These are phyloP conservation scores for Nothopassalora personata DNA, from an alignment of 2,329 filamentous ascomycete species.

Conservation along the genomic window DNA sequence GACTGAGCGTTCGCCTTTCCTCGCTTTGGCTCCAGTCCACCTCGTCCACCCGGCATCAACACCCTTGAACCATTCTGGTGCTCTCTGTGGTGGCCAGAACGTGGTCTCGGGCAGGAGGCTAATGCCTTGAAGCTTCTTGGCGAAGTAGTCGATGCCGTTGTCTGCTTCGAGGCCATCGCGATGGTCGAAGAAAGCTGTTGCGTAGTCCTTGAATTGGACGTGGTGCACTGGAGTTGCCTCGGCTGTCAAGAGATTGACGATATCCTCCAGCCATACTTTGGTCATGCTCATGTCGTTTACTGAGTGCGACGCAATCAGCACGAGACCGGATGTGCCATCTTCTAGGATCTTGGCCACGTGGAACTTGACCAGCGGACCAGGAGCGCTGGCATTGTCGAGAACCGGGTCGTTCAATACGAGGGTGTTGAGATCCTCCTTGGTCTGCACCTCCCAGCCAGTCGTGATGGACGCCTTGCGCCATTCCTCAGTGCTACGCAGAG, in stretches of 20 bases:
- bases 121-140: slow-evolving; percentile 27
- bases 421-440: slow-evolving; percentile 26
- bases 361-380: slow-evolving; percentile 28
- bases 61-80: slow-evolving; percentile 32
- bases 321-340: slow-evolving; percentile 27
- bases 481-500: slow-evolving; percentile 23
- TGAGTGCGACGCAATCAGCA: slow-evolving; percentile 29
- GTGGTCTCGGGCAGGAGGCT: slow-evolving; percentile 23
- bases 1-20: slow-evolving; percentile 23
- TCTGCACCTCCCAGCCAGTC: slow-evolving; percentile 28
- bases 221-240: slow-evolving; percentile 25
- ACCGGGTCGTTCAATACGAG: slow-evolving; percentile 26
- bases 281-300: slow-evolving; percentile 33
- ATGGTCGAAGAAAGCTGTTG: slow-evolving; percentile 29
- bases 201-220: slow-evolving; percentile 30
- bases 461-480: slow-evolving; percentile 29
- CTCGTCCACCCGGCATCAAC: slow-evolving; percentile 27
- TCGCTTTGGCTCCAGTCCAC: slow-evolving; percentile 25
- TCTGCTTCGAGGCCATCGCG: slow-evolving; percentile 27
- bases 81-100: slow-evolving; percentile 29
- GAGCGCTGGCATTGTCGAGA: slow-evolving; percentile 27
- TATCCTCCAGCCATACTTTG: slow-evolving; percentile 31
- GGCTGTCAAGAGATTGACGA: slow-evolving; percentile 25
- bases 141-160: slow-evolving; percentile 29
- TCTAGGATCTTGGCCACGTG: slow-evolving; percentile 26